Percentiles rank a stretch among this genome's conserved stretches.
These are phyloP conservation scores for Botrytis cinerea DNA, from an alignment of 2,329 filamentous ascomycete species.

Conservation along the genomic window DNA sequence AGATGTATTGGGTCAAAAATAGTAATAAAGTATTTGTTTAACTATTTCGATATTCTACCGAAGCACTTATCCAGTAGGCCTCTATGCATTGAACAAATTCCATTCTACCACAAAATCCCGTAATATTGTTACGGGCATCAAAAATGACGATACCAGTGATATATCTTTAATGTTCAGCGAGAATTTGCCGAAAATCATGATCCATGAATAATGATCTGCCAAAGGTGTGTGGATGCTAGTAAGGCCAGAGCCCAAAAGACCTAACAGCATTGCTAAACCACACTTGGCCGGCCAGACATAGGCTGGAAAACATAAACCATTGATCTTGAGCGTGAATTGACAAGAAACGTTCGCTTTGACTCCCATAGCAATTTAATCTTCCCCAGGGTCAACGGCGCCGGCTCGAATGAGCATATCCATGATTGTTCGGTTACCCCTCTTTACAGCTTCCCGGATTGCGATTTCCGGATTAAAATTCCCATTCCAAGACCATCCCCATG, in stretches of 20 bases:
- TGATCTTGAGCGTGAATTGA: neutral
- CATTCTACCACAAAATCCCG: neutral
- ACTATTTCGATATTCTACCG: neutral
- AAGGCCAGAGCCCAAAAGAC: neutral
- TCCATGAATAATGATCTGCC: neutral
- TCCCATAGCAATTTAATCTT: neutral
- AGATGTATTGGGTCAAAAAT: neutral
- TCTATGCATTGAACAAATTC: neutral
- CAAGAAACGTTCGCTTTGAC: rapidly evolving
- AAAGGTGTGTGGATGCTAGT: neutral
- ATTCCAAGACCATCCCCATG: rapidly evolving
- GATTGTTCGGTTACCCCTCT: slow-evolving; percentile 24
- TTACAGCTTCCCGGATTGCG: slow-evolving; percentile 1
- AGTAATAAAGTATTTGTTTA: neutral
- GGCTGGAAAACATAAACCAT: rapidly evolving
- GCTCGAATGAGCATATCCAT: slow-evolving; percentile 18
- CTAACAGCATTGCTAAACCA: neutral
- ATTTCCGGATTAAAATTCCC: neutral
- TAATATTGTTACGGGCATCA: neutral
- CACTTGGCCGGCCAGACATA: rapidly evolving
- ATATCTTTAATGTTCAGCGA: rapidly evolving
- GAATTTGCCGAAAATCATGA: no score
- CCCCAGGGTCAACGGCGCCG: rapidly evolving
- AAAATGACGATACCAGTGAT: neutral
- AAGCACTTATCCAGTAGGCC: no score